Conservation (phyloP, 306 rosid genomes). For the Ormosia semicastrata region DNA sequence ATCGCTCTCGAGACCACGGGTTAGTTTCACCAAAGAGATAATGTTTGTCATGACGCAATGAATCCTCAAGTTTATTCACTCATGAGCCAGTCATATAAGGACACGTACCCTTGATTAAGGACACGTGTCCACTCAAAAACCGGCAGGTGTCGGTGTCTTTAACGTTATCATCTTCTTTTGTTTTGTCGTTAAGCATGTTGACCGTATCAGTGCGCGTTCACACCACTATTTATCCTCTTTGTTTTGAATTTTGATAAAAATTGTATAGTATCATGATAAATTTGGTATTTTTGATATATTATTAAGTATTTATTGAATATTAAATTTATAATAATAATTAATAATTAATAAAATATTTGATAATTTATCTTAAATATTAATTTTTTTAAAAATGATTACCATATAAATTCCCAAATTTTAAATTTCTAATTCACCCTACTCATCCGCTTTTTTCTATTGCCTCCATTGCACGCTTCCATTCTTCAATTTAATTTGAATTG, state of each 20-base stretch:
- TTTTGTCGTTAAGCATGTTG: constrained; percentile 35
- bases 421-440: background rate
- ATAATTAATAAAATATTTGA: too few species aligned
- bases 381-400: too few species aligned
- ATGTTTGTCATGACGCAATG: constrained; percentile 33
- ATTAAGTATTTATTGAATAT: too few species aligned
- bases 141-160: constrained; percentile 44
- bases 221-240: constrained; percentile 10
- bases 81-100: background rate
- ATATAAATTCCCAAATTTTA: too few species aligned
- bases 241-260: background rate
- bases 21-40: constrained; percentile 14
- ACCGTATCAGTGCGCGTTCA: constrained; percentile 37
- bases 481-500: background rate
- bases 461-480: background rate
- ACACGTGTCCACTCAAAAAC: constrained; percentile 32
- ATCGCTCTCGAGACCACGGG: constrained; percentile 25
- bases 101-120: constrained; percentile 1
- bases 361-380: too few species aligned
- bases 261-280: too few species aligned
- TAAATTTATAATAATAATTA: too few species aligned
- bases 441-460: background rate
- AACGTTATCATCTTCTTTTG: background rate
- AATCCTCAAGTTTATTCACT: background rate
- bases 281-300: too few species aligned